phyloP scores from a whole-genome alignment of 495 filamentous ascomycete species.

The Tuber aestivum region DNA sequence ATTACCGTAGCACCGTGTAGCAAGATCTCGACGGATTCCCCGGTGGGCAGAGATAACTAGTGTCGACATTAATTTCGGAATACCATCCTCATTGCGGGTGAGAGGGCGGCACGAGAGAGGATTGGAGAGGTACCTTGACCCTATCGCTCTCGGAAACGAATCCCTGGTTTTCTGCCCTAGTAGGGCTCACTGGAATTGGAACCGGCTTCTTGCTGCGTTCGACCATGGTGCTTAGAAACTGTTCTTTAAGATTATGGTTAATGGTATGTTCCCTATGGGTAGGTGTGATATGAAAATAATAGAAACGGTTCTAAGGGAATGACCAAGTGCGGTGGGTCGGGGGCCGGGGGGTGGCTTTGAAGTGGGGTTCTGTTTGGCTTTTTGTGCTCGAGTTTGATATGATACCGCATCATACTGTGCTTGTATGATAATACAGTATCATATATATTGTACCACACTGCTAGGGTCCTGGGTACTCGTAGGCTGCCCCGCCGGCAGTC shows the following conservation, averaged over 20 bases:
- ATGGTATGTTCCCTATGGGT: neutral
- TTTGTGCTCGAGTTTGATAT: neutral
- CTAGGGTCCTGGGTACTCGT: no score
- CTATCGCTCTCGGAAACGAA: constrained; percentile 31
- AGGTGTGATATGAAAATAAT: neutral
- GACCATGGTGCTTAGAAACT: constrained; percentile 52
- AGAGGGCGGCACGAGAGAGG: constrained; percentile 50
- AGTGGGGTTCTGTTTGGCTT: neutral
- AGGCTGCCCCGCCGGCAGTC: neutral
- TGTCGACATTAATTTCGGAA: constrained; percentile 53
- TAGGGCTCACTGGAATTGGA: constrained; percentile 63
- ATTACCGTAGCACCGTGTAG: constrained; percentile 88
- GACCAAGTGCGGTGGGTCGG: neutral
- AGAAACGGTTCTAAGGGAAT: neutral
- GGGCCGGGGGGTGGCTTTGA: neutral
- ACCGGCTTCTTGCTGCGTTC: constrained; percentile 77
- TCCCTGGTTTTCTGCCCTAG: constrained; percentile 30
- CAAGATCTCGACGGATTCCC: constrained; percentile 77
- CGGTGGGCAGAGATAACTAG: constrained; percentile 58
- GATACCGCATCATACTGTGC: neutral
- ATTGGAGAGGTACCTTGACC: constrained; percentile 31
- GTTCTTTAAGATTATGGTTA: neutral
- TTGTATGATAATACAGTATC: no score
- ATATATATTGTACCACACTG: no score
- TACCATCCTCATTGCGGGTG: constrained; percentile 62